A percentile compares a stretch with the other conserved stretches of the same genome.
Evolutionary conservation across 108 stramenopile species (phyloP).

Genomic region (Asterionellopsis glacialis): DNA sequence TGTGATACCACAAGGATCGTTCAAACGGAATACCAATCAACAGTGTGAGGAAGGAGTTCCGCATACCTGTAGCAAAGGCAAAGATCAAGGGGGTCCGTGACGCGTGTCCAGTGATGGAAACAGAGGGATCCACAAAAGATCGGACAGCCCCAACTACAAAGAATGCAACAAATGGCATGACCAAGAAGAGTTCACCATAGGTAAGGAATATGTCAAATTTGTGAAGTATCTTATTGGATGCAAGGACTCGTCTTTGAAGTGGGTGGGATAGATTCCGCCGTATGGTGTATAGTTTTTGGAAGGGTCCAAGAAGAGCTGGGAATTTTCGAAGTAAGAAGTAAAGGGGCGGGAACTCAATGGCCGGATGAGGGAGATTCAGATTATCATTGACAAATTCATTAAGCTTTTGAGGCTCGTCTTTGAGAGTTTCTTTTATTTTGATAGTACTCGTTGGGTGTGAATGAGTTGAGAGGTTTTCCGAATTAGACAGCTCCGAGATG

Average conservation of each 20-base stretch:
- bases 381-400: background rate
- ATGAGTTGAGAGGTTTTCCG: too few relatives aligned
- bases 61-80: slow-evolving; percentile 27
- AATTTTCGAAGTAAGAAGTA: slow-evolving; percentile 1
- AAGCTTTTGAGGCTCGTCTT: too few relatives aligned
- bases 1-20: slow-evolving; percentile 46
- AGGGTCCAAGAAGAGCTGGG: background rate
- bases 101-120: slow-evolving; percentile 11
- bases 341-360: slow-evolving; percentile 3
- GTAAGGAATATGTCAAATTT: slow-evolving; percentile 17
- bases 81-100: slow-evolving; percentile 12
- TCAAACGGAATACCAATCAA: slow-evolving; percentile 56
- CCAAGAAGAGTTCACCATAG: slow-evolving; percentile 13
- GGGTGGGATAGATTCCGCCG: background rate
- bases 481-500: too few relatives aligned
- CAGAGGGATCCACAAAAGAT: slow-evolving; percentile 15
- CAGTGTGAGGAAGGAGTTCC: slow-evolving; percentile 34
- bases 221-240: background rate
- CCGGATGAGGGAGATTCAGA: slow-evolving; percentile 1
- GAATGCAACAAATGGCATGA: slow-evolving; percentile 10
- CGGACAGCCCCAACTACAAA: slow-evolving; percentile 1
- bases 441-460: too few relatives aligned
- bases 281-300: too few relatives aligned
- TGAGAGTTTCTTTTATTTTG: too few relatives aligned
- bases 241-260: slow-evolving; percentile 5